These are phyloP conservation scores for Cordyceps militaris DNA, from an alignment of 2,329 filamentous ascomycete genomes.

Conservation along the genomic window DNA sequence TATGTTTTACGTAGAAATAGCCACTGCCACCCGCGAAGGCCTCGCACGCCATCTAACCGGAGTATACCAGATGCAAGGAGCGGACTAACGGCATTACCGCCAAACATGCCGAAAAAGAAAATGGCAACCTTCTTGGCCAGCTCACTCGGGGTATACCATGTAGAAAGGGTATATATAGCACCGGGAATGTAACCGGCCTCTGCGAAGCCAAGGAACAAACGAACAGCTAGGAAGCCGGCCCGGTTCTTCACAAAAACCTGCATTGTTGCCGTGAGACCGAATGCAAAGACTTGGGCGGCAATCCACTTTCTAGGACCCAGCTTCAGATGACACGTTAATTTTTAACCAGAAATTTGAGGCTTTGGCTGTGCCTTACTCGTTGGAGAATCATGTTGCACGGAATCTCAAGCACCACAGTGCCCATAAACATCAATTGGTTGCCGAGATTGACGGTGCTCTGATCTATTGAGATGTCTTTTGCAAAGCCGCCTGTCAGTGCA, in stretches of 20 bases:
- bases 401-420: slow-evolving; percentile 43
- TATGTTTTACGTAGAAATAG: slow-evolving; percentile 37
- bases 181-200: slow-evolving; percentile 48
- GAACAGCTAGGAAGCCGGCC: slow-evolving; percentile 37
- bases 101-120: slow-evolving; percentile 48
- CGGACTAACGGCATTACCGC: slow-evolving; percentile 41
- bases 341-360: background rate
- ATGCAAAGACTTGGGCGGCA: slow-evolving; percentile 39
- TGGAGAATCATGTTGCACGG: slow-evolving; percentile 42
- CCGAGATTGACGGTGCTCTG: slow-evolving; percentile 45
- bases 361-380: slow-evolving; percentile 15
- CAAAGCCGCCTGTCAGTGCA: slow-evolving; percentile 42
- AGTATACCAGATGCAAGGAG: slow-evolving; percentile 42
- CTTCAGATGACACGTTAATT: slow-evolving; percentile 18
- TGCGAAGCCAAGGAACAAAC: slow-evolving; percentile 38
- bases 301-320: slow-evolving; percentile 43
- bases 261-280: slow-evolving; percentile 38
- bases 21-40: slow-evolving; percentile 43
- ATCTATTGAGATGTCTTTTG: slow-evolving; percentile 32
- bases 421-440: slow-evolving; percentile 46
- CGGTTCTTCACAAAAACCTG: slow-evolving; percentile 37
- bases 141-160: slow-evolving; percentile 42
- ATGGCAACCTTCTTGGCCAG: slow-evolving; percentile 40
- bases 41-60: slow-evolving; percentile 33
- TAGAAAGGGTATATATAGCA: slow-evolving; percentile 43